Evolutionary conservation across 2,329 filamentous ascomycete genomes (phyloP).

Genomic region (Arthrobotrys entomopaga): DNA sequence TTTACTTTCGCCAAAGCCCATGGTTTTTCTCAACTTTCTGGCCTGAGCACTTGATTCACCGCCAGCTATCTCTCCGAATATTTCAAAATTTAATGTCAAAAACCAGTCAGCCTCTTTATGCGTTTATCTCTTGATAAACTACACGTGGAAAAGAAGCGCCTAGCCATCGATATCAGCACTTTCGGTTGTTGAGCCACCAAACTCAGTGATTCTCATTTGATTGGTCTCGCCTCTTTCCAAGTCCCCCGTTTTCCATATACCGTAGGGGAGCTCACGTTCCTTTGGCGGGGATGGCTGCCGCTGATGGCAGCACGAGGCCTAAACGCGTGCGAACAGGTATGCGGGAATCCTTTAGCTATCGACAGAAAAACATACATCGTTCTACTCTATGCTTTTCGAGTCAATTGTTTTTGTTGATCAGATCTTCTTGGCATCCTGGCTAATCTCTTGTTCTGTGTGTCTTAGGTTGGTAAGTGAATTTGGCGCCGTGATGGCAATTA

Average conservation of each 20-base stretch:
- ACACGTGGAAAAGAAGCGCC: slow-evolving; percentile 23
- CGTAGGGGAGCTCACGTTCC: slow-evolving; percentile 23
- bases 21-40: background rate
- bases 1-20: background rate
- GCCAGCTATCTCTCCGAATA: no score
- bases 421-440: background rate
- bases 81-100: background rate
- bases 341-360: background rate
- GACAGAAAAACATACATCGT: no score
- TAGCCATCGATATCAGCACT: background rate
- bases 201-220: slow-evolving; percentile 7
- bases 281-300: slow-evolving; percentile 47
- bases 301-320: slow-evolving; percentile 68
- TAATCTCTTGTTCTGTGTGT: background rate
- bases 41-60: background rate
- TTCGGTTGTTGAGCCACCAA: slow-evolving; percentile 7
- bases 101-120: background rate
- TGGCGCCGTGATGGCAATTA: background rate
- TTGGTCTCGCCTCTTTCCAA: slow-evolving; percentile 2
- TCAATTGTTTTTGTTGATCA: no score
- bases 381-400: no score
- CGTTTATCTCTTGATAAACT: background rate
- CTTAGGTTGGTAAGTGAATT: slow-evolving; percentile 47
- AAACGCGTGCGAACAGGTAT: slow-evolving; percentile 87
- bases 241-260: slow-evolving; percentile 4